A percentile compares a stretch with the other conserved stretches of the same genome.
Evolutionary conservation across 345 rosid species (phyloP).

Genomic region (Hibiscus trionum): DNA sequence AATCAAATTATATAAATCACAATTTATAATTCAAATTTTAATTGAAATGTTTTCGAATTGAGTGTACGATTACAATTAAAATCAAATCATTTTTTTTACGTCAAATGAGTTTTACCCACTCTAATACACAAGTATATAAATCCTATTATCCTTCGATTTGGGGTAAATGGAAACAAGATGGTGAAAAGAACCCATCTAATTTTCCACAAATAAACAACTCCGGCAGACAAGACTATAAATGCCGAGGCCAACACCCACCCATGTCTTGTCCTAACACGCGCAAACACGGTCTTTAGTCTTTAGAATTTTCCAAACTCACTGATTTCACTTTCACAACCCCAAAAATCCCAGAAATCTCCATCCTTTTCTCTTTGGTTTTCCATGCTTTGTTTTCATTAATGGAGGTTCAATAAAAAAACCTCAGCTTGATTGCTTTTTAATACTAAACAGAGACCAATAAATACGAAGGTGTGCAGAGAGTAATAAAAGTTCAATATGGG

Average conservation of each 20-base stretch:
- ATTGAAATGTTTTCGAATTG: no score
- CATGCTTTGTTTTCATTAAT: neutral
- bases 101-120: no score
- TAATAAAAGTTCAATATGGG: constrained; percentile 26
- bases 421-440: neutral
- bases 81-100: no score
- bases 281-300: neutral
- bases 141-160: no score
- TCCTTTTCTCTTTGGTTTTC: neutral
- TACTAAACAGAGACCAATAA: neutral
- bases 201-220: neutral
- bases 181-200: neutral
- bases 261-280: neutral
- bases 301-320: neutral
- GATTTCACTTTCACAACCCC: neutral
- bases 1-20: no score
- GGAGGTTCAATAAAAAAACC: neutral
- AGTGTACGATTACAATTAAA: no score
- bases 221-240: neutral
- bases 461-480: neutral
- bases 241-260: neutral
- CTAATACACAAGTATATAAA: no score
- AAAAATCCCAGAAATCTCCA: neutral
- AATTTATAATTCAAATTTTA: no score
- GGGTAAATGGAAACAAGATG: neutral